Evolutionary conservation across 306 rosid species (phyloP), one percentile per base, ranked within the genome.

Genomic region (Fragaria iinumae): DNA sequence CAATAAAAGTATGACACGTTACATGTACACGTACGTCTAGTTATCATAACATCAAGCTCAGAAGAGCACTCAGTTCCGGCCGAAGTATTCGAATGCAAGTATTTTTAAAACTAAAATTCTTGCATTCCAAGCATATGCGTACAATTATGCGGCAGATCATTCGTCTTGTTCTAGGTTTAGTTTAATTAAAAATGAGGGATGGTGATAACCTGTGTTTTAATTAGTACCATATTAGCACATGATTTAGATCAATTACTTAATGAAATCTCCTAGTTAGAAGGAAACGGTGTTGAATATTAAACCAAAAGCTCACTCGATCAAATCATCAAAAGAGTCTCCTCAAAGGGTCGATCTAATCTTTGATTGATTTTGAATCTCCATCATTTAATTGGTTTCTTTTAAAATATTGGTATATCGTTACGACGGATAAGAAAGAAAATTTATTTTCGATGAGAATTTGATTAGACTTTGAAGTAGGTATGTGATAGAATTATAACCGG

Each of bases 101-200:
- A 39, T 57, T 23, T 23, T 41, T 29, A 41, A 4, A 57, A 41
- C 25, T 29, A 16, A 21, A 57, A 57, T 25, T 25, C 68, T 55
- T 57, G 23, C 38, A 57, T 41, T 21, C 55, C 67, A 72, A 55
- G 67, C 68, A 25, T 72, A 39, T 12, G n/a, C 4, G 44, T 29
- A 55, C 10, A 21, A 39, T 53, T 55, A 56, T 14, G 67, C 39
- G 39, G 67, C 76, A 52, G 67, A 55, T 21, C 52, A n/a, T 72
- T 38, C 25, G 67, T n/a, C 49, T 11, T 55, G 38, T 72, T 39
- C 27, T 72, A 41, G 6, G 20, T 57, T 72, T 39, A 73, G 41
- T 25, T 34, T 1, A 36, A 11, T 1, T 8, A 20, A 32, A 49
- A 32, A 21, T 49, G 29, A 69, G 32, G 65, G 34, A 66, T 38